phyloP scores from a whole-genome alignment of 805 yeast species.

The Candida suzukii region DNA sequence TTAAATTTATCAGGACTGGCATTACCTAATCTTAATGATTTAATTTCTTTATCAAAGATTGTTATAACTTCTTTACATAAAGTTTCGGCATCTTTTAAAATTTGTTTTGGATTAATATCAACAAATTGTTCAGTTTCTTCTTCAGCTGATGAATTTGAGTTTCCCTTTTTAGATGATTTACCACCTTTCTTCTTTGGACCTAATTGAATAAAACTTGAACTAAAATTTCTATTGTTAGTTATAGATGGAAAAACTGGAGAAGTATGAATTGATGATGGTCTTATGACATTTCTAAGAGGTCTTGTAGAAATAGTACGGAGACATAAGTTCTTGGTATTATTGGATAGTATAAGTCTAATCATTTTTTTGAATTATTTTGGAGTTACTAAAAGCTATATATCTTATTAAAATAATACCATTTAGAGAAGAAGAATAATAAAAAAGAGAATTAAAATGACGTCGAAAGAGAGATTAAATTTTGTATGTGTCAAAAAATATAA shows the following conservation, averaged over 20 bases:
- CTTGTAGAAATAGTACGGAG: too few relatives aligned
- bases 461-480: too few relatives aligned
- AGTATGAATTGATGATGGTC: not conserved
- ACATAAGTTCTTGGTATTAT: too few relatives aligned
- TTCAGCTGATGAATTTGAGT: not conserved
- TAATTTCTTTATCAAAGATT: constrained; percentile 45
- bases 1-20: constrained; percentile 64
- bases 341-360: too few relatives aligned
- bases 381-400: too few relatives aligned
- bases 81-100: constrained; percentile 29
- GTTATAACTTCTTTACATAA: constrained; percentile 44
- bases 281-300: not conserved
- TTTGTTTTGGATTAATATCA: constrained; percentile 24
- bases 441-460: too few relatives aligned
- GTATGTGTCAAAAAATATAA: too few relatives aligned
- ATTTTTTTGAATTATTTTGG: too few relatives aligned
- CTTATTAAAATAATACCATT: too few relatives aligned
- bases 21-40: constrained; percentile 63
- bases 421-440: too few relatives aligned
- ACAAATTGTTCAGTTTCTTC: constrained; percentile 12
- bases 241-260: not conserved
- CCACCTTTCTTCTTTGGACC: constrained; percentile 1
- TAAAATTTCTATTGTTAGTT: not conserved
- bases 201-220: not conserved
- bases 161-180: not conserved